phyloP scores from a whole-genome alignment of 805 yeast species.

The Nakazawaea ernobii region DNA sequence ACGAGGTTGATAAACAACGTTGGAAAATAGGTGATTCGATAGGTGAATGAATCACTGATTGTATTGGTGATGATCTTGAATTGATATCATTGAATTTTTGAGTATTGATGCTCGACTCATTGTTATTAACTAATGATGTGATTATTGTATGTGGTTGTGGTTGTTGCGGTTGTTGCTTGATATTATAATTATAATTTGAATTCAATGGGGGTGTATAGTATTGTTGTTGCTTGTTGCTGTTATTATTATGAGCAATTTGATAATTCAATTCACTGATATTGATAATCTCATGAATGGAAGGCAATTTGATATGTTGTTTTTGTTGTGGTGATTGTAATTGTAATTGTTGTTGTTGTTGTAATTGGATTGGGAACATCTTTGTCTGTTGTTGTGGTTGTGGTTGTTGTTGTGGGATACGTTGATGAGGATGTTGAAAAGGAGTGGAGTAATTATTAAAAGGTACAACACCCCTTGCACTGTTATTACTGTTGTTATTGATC shows the following conservation, averaged over 20 bases:
- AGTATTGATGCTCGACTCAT: not conserved
- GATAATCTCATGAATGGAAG: conserved; percentile 11
- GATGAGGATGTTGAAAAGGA: not conserved
- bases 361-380: too few species aligned
- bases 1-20: conserved; percentile 4
- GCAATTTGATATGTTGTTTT: conserved; percentile 8
- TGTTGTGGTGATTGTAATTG: not conserved
- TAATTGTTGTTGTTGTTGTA: not conserved
- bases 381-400: not conserved
- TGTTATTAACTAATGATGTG: not conserved
- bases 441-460: not conserved
- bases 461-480: too few species aligned
- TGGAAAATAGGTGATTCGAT: conserved; percentile 8
- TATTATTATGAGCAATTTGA: not conserved
- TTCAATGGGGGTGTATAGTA: conserved; percentile 16
- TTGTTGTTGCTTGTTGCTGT: conserved; percentile 7
- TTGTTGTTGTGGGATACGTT: not conserved
- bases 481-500: not conserved
- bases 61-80: conserved; percentile 21
- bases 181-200: conserved; percentile 1
- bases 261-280: conserved; percentile 5
- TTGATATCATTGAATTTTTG: too few species aligned
- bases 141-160: conserved; percentile 13
- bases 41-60: conserved; percentile 8
- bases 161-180: conserved; percentile 5